Evolutionary conservation across 2,329 filamentous ascomycete genomes (phyloP), one percentile per base, ranked within the genome.

Genomic region (Trichoderma sp.): DNA sequence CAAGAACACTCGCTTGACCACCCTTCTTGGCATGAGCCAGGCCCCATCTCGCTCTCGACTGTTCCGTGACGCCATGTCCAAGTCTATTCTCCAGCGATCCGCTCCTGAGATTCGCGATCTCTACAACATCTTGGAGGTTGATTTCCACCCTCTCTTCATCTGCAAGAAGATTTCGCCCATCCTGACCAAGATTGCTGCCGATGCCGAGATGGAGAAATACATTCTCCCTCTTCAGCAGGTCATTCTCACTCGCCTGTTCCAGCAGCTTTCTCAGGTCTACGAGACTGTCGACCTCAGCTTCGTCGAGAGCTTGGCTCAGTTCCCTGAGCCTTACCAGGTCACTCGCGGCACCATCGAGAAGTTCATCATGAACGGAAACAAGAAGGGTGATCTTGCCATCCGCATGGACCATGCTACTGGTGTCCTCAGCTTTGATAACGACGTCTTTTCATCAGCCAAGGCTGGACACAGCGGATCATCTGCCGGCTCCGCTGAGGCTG

Each of bases 361-460:
- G 84, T 99, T 99, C 86, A 98, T 99, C 86, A 99, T 99, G 96
- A 99, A 99, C 81, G 96, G 96, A 72, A 98, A 97, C 88, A 99
- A 99, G 89, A 99, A 99, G 88, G 96, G 96, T 68, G 96, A 99
- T 76, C 87, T 99, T 56, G 92, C 96, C 66, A 96, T 99, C 75
- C 94, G 96, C 71, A 93, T 98, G 82, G 93, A 98, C 78, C 96
- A 99, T 79, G 94, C 94, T 71, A 95, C 94, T 66, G 94, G 96
- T 70, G 92, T 97, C 60, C 88, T 99, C 70, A 97, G 94, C 79
- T 99, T 99, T 76, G 96, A 99, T 80, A 96, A 93, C 66, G 96
- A 99, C 80, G 94, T 99, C 73, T 98, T 99, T 86, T 97, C 96
- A 43, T 97, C 96, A 18, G 90, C 94, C 77, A 98, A 97, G 85